Percentiles rank a stretch among this genome's conserved stretches.
Evolutionary conservation across 2,329 filamentous ascomycete species (phyloP).

Genomic region (Amauroascus verrucosus): DNA sequence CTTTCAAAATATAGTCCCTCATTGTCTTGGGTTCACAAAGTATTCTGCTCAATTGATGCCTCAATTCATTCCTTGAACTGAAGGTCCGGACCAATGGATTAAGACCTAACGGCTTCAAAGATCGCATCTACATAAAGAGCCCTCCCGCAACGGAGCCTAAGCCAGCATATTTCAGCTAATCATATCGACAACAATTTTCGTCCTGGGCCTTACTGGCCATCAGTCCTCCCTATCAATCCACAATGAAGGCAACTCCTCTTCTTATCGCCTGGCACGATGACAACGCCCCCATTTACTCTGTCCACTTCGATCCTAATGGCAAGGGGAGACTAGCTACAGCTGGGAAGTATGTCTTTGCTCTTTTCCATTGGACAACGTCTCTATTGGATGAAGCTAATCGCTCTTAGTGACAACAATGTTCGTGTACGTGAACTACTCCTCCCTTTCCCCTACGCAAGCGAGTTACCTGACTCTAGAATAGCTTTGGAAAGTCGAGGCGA

Average conservation of each 20-base stretch:
- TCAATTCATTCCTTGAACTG: neutral
- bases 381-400: conserved; percentile 10
- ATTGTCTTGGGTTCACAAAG: neutral
- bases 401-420: conserved; percentile 70
- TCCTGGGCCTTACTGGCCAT: neutral
- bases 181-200: neutral
- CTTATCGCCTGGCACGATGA: conserved; percentile 99
- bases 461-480: conserved; percentile 32
- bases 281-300: conserved; percentile 92
- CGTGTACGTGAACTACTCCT: conserved; percentile 49
- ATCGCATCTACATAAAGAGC: conserved; percentile 5
- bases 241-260: conserved; percentile 91
- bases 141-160: neutral
- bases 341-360: conserved; percentile 50
- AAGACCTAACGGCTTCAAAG: conserved; percentile 1
- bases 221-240: conserved; percentile 14
- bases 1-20: neutral
- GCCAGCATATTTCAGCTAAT: neutral
- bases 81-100: conserved; percentile 2
- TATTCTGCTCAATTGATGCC: conserved; percentile 2
- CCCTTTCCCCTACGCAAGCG: conserved; percentile 17
- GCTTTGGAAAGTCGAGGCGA: conserved; percentile 83
- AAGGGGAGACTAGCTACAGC: conserved; percentile 88
- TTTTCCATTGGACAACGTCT: neutral
- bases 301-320: conserved; percentile 86